phyloP scores from a whole-genome alignment of 805 yeast genomes.

The Soucietia sequanensis region DNA sequence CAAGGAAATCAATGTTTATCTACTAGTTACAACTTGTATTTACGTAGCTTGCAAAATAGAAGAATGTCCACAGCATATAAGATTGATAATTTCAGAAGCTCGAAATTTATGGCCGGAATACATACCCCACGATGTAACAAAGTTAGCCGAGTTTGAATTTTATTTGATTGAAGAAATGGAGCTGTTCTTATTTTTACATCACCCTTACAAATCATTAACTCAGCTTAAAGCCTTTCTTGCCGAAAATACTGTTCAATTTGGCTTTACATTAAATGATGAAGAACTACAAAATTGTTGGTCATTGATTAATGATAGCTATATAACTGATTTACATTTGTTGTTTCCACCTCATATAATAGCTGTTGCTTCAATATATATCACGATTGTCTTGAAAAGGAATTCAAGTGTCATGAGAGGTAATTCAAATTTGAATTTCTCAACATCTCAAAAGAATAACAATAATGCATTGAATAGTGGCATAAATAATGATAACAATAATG shows the following conservation, averaged over 20 bases:
- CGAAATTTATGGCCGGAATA: conserved; percentile 92
- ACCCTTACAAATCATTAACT: conserved; percentile 65
- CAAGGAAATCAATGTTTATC: conserved; percentile 78
- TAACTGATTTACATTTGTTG: conserved; percentile 79
- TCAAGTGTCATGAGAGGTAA: conserved; percentile 14
- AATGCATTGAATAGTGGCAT: neutral
- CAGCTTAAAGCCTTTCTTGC: conserved; percentile 48
- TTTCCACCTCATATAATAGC: conserved; percentile 92
- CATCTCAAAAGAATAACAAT: neutral
- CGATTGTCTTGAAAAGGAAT: conserved; percentile 56
- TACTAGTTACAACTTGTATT: conserved; percentile 78
- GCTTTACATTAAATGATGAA: conserved; percentile 47
- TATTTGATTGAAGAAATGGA: conserved; percentile 87
- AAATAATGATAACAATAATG: conserved; percentile 1
- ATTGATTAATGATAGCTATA: conserved; percentile 81
- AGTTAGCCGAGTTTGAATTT: conserved; percentile 93
- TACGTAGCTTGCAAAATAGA: conserved; percentile 93
- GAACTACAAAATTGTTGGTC: conserved; percentile 90
- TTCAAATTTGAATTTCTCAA: neutral
- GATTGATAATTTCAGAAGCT: conserved; percentile 81
- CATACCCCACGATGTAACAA: conserved; percentile 86
- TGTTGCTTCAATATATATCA: conserved; percentile 74
- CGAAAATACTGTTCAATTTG: conserved; percentile 24
- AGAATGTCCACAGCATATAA: conserved; percentile 91
- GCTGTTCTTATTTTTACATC: conserved; percentile 68